A percentile compares a stretch with the other conserved stretches of the same genome.
phyloP scores from a whole-genome alignment of 108 stramenopile species.

The Epithemia pelagica region DNA sequence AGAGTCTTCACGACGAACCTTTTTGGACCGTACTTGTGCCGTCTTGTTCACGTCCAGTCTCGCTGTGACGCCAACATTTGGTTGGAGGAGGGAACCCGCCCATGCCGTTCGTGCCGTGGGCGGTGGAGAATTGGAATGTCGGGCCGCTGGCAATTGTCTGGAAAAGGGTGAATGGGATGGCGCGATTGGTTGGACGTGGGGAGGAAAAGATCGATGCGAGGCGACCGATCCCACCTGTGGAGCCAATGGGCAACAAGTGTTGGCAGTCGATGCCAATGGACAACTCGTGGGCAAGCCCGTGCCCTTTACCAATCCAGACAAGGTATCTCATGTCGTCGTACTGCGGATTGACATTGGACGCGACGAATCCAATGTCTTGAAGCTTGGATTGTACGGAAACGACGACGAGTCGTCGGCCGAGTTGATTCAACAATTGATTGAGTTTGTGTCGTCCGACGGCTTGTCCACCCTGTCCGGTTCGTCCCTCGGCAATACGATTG shows the following conservation, averaged over 20 bases:
- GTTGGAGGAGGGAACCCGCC: too few relatives aligned
- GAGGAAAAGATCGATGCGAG: slow-evolving; percentile 76
- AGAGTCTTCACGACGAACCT: background rate
- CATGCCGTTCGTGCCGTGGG: slow-evolving; percentile 69
- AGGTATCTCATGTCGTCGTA: slow-evolving; percentile 52
- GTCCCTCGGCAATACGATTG: slow-evolving; percentile 52
- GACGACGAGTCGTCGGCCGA: slow-evolving; percentile 32
- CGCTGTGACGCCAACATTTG: too few relatives aligned
- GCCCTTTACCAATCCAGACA: background rate
- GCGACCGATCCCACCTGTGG: slow-evolving; percentile 70
- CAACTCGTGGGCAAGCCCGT: slow-evolving; percentile 34
- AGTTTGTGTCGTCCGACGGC: slow-evolving; percentile 40
- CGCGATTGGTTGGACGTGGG: slow-evolving; percentile 86
- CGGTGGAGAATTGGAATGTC: slow-evolving; percentile 57
- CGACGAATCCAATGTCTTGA: slow-evolving; percentile 27
- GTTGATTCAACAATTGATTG: slow-evolving; percentile 34
- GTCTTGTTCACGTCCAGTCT: background rate
- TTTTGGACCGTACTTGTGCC: background rate
- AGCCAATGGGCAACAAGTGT: slow-evolving; percentile 35
- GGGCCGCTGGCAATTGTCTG: slow-evolving; percentile 67
- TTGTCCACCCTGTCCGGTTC: slow-evolving; percentile 44
- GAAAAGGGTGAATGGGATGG: slow-evolving; percentile 74
- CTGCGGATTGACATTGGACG: slow-evolving; percentile 50
- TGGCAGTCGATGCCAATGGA: slow-evolving; percentile 19
- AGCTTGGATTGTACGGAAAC: slow-evolving; percentile 68